These are phyloP conservation scores for Penicillium nucicola DNA, from an alignment of 495 filamentous ascomycete genomes.

Conservation along the genomic window DNA sequence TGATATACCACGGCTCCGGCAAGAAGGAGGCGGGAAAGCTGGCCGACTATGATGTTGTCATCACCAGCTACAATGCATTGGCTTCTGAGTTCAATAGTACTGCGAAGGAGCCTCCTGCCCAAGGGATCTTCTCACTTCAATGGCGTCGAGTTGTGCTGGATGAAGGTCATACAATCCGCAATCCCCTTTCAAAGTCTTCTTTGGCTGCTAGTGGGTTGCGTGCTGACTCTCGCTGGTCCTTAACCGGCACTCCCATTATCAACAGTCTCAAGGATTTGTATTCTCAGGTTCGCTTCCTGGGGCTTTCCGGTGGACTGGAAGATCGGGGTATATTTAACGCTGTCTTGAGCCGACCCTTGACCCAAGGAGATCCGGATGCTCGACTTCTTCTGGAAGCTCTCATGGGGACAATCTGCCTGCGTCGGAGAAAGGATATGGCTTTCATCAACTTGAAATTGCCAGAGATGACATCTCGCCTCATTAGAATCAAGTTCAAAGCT, in stretches of 20 bases:
- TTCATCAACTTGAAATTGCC: conserved; percentile 85
- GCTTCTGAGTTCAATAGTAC: conserved; percentile 38
- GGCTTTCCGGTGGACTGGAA: conserved; percentile 74
- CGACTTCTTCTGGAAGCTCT: conserved; percentile 68
- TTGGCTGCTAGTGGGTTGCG: conserved; percentile 63
- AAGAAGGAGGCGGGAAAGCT: conserved; percentile 52
- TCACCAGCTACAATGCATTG: conserved; percentile 78
- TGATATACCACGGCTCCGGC: conserved; percentile 70
- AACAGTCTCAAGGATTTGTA: conserved; percentile 82
- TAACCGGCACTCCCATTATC: conserved; percentile 77
- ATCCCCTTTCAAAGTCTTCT: conserved; percentile 68
- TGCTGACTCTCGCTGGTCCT: conserved; percentile 74
- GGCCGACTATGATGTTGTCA: conserved; percentile 67
- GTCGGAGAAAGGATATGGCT: conserved; percentile 84
- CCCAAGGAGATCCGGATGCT: conserved; percentile 53
- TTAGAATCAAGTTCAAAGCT: conserved; percentile 68
- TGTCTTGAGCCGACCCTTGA: conserved; percentile 69
- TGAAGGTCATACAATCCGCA: conserved; percentile 84
- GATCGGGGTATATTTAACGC: conserved; percentile 71
- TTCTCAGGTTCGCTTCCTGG: conserved; percentile 75
- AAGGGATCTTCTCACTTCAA: conserved; percentile 58
- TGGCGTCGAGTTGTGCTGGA: conserved; percentile 86
- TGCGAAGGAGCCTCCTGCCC: conserved; percentile 27
- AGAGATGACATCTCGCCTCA: conserved; percentile 73
- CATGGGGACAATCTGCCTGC: conserved; percentile 78